These are phyloP conservation scores for Pseudogymnoascus sp. DNA, from an alignment of 2,329 filamentous ascomycete genomes.

Conservation along the genomic window DNA sequence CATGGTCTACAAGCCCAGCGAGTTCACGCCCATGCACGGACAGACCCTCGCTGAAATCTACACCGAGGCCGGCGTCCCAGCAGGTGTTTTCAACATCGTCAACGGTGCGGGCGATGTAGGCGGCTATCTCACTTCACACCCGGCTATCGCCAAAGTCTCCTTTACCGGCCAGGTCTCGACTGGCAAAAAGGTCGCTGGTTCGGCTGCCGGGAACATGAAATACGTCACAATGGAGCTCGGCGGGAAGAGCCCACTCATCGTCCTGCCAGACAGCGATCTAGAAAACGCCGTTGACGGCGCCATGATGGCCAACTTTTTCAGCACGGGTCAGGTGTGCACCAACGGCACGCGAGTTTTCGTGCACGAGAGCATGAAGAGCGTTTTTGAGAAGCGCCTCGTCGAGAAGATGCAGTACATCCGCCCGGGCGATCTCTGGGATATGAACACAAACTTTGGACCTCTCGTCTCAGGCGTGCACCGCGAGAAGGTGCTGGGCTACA, in stretches of 20 bases:
- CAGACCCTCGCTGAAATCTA: conserved; percentile 69
- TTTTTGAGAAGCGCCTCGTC: conserved; percentile 61
- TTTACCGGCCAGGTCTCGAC: conserved; percentile 85
- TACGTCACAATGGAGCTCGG: conserved; percentile 89
- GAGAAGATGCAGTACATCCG: conserved; percentile 64
- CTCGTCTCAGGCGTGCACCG: conserved; percentile 66
- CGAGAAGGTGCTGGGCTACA: conserved; percentile 71
- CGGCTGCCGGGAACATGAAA: conserved; percentile 73
- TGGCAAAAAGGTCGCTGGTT: conserved; percentile 69
- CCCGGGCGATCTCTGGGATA: conserved; percentile 63
- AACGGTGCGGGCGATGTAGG: conserved; percentile 74
- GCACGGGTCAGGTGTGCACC: conserved; percentile 84
- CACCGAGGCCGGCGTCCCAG: conserved; percentile 67
- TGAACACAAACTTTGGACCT: conserved; percentile 73
- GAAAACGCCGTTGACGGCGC: conserved; percentile 78
- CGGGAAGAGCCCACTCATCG: conserved; percentile 72
- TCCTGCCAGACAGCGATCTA: conserved; percentile 71
- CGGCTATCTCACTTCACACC: conserved; percentile 64
- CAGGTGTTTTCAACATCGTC: conserved; percentile 80
- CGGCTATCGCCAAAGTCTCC: conserved; percentile 71
- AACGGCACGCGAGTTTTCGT: conserved; percentile 87
- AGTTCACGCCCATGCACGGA: conserved; percentile 78
- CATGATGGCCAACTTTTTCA: conserved; percentile 93
- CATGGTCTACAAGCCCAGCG: conserved; percentile 86
- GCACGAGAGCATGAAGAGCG: conserved; percentile 52